These are phyloP conservation scores for Lycium ferocissimum DNA, from an alignment of 257 asterid species.

Conservation along the genomic window DNA sequence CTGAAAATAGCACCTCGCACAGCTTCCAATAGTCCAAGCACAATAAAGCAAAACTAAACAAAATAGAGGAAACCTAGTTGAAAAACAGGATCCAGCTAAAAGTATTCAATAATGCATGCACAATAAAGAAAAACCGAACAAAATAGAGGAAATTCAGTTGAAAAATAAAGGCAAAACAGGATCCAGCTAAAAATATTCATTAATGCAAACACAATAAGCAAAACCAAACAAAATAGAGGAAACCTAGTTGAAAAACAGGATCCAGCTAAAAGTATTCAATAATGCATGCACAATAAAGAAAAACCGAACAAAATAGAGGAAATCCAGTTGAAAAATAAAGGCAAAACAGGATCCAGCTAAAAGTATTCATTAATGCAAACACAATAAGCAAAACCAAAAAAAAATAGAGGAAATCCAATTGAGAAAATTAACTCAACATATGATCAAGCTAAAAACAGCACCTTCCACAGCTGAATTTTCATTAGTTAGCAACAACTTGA, in stretches of 20 bases:
- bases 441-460: conserved; percentile 26
- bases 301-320: background rate
- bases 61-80: background rate
- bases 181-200: no score
- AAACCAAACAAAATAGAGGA: background rate
- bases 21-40: background rate
- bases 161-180: background rate
- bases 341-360: conserved; percentile 31
- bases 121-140: background rate
- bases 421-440: background rate
- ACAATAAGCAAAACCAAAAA: background rate
- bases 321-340: background rate
- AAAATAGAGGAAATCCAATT: background rate
- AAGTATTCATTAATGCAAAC: background rate
- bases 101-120: no score
- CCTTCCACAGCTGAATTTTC: background rate
- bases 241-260: background rate
- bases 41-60: background rate
- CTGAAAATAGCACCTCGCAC: background rate
- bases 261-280: no score
- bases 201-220: background rate
- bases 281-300: no score
- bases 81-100: background rate
- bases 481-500: background rate
- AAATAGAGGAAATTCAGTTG: background rate